Base-by-base conservation (phyloP, 2,329 filamentous ascomycete species). In the Xylariaceae sp. region DNA sequence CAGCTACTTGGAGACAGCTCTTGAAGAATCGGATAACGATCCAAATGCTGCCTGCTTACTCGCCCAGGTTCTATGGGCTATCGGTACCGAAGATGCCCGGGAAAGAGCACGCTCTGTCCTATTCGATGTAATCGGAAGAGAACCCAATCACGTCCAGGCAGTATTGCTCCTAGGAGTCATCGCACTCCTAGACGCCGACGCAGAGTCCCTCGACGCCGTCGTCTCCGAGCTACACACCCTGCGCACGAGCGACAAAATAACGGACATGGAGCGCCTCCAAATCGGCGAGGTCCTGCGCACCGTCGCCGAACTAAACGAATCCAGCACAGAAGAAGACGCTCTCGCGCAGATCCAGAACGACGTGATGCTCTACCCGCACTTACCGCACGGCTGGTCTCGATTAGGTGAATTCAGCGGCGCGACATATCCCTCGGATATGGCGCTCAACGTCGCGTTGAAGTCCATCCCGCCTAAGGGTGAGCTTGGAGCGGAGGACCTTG, bases 21-120 rank as follows among this genome's bases (percentile, higher is more conserved):
- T 97, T 6, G 80, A 87, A 58, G 92, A 96, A 71, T 91, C 89
- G 0, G 77, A 83, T 35, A 83, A 83, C 44, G 86, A 91, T 62
- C 88, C 92, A 0, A 92, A 97, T 69, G 88, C 93, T 1, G 87
- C 92, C 0, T 97, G 92, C 69, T 80, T 97, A 10, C 80, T 97
- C 10, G 89, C 92, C 0, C 91, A 97, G 74, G 89, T 97, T 0
- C 81, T 97, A 0, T 99, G 94, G 93, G 92, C 92, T 0, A 91
- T 90, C 64, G 92, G 90, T 7, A 85, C 86, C 0, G 84, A 88
- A 5, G 81, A 86, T 0, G 89, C 92, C 57, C 85, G 88, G 51
- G 84, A 87, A 53, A 85, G 89, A 62, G 92, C 93, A 13, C 83
- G 91, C 2, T 86, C 89, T 55, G 84, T 90, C 64, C 80, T 99